phyloP scores from a whole-genome alignment of 2,329 filamentous ascomycete species.

The Harringtonia aguacate region DNA sequence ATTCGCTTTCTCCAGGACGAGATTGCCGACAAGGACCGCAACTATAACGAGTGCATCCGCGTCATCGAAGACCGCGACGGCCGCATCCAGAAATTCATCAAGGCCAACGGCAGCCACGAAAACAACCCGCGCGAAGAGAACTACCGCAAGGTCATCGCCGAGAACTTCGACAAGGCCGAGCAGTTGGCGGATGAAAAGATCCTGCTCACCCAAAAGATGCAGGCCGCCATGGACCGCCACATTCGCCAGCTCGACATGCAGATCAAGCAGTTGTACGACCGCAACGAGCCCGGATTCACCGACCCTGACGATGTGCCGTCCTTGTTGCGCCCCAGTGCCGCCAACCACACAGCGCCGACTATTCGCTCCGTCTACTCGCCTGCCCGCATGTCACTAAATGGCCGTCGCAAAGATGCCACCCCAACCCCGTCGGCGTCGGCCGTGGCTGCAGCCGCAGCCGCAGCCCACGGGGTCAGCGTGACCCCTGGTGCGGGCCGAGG shows the following conservation, averaged over 20 bases:
- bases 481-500: slow-evolving; percentile 20
- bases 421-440: not conserved
- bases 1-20: slow-evolving; percentile 77
- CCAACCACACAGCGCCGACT: slow-evolving; percentile 34
- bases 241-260: slow-evolving; percentile 50
- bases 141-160: slow-evolving; percentile 53
- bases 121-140: slow-evolving; percentile 66
- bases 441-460: slow-evolving; percentile 11
- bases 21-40: slow-evolving; percentile 67
- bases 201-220: slow-evolving; percentile 53
- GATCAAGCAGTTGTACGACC: slow-evolving; percentile 50
- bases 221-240: slow-evolving; percentile 51
- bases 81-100: slow-evolving; percentile 74
- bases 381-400: not conserved
- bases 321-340: slow-evolving; percentile 45
- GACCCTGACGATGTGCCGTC: slow-evolving; percentile 55
- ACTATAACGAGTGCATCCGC: slow-evolving; percentile 57
- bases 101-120: slow-evolving; percentile 61
- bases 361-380: slow-evolving; percentile 30
- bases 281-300: slow-evolving; percentile 49
- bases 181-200: slow-evolving; percentile 67
- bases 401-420: slow-evolving; percentile 17
- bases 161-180: slow-evolving; percentile 59
- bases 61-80: slow-evolving; percentile 62
- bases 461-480: not conserved